These are phyloP conservation scores for Medicago truncatula DNA, from an alignment of 306 rosid genomes.

Conservation along the genomic window MtrunA17r5.0-ANR NC_053044.1:44518501-44519000, in stretches of 20 bases:
- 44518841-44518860: conserved; percentile 78
- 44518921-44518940: conserved; percentile 69
- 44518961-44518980: conserved; percentile 90
- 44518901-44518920: conserved; percentile 77
- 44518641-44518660: conserved; percentile 77
- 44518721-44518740: conserved; percentile 91
- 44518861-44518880: conserved; percentile 89
- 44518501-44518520: conserved; percentile 84
- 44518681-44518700: conserved; percentile 86
- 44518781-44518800: conserved; percentile 74
- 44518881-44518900: conserved; percentile 89
- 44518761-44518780: conserved; percentile 87
- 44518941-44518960: conserved; percentile 84
- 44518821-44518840: conserved; percentile 98
- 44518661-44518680: conserved; percentile 84
- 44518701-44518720: conserved; percentile 77
- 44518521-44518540: conserved; percentile 87
- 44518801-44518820: conserved; percentile 60
- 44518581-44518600: conserved; percentile 91
- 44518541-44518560: conserved; percentile 88
- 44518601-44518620: conserved; percentile 82
- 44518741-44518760: conserved; percentile 89
- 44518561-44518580: conserved; percentile 96
- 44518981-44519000: conserved; percentile 54
- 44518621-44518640: conserved; percentile 94